phyloP scores from a whole-genome alignment of 176 grass and related monocot genomes.

The Aegilops sharonensis region DNA sequence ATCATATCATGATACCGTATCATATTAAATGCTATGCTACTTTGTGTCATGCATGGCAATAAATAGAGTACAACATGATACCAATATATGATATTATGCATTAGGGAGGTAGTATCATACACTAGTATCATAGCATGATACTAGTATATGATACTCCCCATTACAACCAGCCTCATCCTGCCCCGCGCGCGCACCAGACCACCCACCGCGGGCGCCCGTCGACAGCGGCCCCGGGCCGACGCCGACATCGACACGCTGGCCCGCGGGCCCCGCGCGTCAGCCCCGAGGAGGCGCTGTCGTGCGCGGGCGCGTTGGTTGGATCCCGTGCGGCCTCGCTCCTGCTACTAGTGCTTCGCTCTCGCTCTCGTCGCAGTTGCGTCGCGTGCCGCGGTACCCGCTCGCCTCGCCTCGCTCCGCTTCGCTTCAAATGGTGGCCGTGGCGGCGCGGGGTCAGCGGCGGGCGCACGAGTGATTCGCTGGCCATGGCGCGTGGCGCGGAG shows the following conservation, averaged over 20 bases:
- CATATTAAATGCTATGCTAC: too few species aligned
- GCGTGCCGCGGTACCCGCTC: not conserved
- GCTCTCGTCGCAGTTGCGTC: not conserved
- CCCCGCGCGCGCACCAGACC: not conserved
- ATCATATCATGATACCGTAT: too few species aligned
- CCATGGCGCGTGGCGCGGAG: conserved; percentile 43
- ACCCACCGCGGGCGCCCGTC: conserved; percentile 18
- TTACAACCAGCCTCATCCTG: too few species aligned
- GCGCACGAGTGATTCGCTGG: not conserved
- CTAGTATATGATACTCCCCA: too few species aligned
- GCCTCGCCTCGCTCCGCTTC: not conserved
- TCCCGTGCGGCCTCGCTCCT: conserved; percentile 28
- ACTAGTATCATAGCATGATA: too few species aligned
- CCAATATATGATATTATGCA: too few species aligned
- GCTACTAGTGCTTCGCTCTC: not conserved
- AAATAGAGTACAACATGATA: too few species aligned
- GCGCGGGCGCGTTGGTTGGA: conserved; percentile 34
- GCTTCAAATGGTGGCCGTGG: conserved; percentile 29
- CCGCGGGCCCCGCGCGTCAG: not conserved
- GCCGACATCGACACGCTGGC: conserved; percentile 26
- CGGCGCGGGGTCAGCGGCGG: not conserved
- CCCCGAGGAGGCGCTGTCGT: not conserved
- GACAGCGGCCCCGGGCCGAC: conserved; percentile 27
- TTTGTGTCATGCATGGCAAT: too few species aligned
- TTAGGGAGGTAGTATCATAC: too few species aligned